Evolutionary conservation across 495 filamentous ascomycete species (phyloP), one percentile per base, ranked within the genome.

Genomic region (Aspergillus leporis): DNA sequence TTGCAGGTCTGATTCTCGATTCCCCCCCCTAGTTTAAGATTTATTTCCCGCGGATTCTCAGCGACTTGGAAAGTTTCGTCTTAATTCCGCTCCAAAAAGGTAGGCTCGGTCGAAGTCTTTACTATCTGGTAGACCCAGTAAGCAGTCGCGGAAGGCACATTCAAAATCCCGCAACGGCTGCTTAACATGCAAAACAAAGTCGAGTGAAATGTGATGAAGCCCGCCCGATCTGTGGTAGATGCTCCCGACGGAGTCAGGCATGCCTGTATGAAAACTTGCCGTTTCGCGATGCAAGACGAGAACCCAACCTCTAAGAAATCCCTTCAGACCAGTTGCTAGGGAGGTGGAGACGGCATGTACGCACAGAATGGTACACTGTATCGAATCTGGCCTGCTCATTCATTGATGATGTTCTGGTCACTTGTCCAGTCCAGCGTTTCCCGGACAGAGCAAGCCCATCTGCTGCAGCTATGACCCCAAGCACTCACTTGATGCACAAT

Each of bases 151-250:
- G 31, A 52, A 32, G 18, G 6, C 50, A 16, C 50, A 52, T 18
- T 9, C 16, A 16, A 52, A 52, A 52, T 52, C 50, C n/a, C 50
- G 50, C 31, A 21, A 12, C 4, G 50, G 50, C n/a, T 52, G 50
- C 22, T 22, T 5, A 6, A 22, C 30, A 36, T 52, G 50, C 31
- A 52, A n/a, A 52, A 22, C 22, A 9, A 21, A 52, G 31, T 23
- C 31, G 50, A 22, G 50, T 52, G 5, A 52, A 52, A 22, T 52
- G 50, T 14, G 31, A 52, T 22, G 31, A 52, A 22, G 16, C 30
- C n/a, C 50, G 50, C 9, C 50, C 50, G 21, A 21, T 13, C 1
- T 52, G 50, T 38, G 30, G 34, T 9, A 19, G 50, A 36, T 52
- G 50, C 31, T 52, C 8, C 18, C 7, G 5, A n/a, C 31, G 50